Evolutionary conservation across 75 land plant species (phyloP).

Genomic region (Chamaecyparis obtusa): DNA sequence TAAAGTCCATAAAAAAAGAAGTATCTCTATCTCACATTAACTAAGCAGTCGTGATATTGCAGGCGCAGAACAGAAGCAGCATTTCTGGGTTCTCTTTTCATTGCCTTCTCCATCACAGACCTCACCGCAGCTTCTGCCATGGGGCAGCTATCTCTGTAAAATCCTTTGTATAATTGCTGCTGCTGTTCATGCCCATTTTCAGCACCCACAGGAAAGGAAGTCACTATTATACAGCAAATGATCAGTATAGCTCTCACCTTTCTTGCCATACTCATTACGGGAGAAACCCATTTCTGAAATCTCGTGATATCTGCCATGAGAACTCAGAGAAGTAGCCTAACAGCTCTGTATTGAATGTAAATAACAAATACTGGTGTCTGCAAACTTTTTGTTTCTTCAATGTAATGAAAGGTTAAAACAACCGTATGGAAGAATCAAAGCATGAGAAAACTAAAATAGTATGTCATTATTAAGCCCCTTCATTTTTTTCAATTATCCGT

Average conservation of each 20-base stretch:
- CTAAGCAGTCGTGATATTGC: slow-evolving; percentile 84
- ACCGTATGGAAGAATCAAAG: not conserved
- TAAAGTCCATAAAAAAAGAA: too few species aligned
- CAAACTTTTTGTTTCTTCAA: not conserved
- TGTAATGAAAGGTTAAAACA: not conserved
- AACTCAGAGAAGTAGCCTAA: too few species aligned
- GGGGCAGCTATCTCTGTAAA: slow-evolving; percentile 50
- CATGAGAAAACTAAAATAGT: not conserved
- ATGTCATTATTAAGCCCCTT: too few species aligned
- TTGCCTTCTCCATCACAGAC: slow-evolving; percentile 36
- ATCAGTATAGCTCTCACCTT: not conserved
- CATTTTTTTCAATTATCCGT: too few species aligned
- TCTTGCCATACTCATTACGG: not conserved
- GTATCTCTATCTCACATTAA: slow-evolving; percentile 53
- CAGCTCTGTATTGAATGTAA: not conserved
- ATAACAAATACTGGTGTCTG: not conserved
- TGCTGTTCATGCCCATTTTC: not conserved
- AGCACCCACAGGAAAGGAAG: not conserved
- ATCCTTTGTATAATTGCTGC: not conserved
- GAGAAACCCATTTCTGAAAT: not conserved
- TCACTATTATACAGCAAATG: not conserved
- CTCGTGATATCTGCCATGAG: not conserved
- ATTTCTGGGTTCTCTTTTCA: slow-evolving; percentile 46
- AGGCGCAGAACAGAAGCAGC: slow-evolving; percentile 76
- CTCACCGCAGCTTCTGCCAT: slow-evolving; percentile 45